Evolutionary conservation across 495 filamentous ascomycete genomes (phyloP), one percentile per base, ranked within the genome.

Genomic region (Friedmanniomyces simplex): DNA sequence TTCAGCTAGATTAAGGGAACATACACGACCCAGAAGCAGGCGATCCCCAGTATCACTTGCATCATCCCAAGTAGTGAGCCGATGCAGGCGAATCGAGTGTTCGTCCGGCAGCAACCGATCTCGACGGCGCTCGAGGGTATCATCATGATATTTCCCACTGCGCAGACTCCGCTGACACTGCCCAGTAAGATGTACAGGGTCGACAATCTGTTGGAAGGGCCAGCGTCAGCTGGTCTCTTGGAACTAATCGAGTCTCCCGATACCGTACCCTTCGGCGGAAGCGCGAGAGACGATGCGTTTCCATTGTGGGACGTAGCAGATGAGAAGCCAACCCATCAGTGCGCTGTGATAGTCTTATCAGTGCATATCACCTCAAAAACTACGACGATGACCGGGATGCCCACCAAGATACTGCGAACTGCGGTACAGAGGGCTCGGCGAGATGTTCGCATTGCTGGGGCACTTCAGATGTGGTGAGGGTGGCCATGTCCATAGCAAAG

Each of bases 11-110:
- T n/a, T n/a, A n/a, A n/a, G n/a, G n/a, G n/a, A n/a, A 32, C 25
- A 8, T 13, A 26, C 49, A 52, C 49, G 30, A 52, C 21, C 49
- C 49, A 52, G 49, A 52, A 52, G 49, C 49, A 52, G 13, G 49
- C 49, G 32, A 52, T 52, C 5, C 49, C 30, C 3, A 37, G 11
- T 2, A 26, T 52, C 2, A 52, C 49, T 20, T 52, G 49, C 24
- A 52, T 2, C 49, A 52, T 52, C 10, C 30, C 49, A 2, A 52
- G 49, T 2, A 52, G 49, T 10, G 18, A 18, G 26, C 25, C 13
- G 13, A 52, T 37, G 49, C 49, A 52, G 10, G 49, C 25, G 49
- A 52, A 52, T 10, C 25, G 14, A 2, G 49, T 34, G 49, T 52
- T 37, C 13, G n/a, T 37, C 14, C 32, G 3, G 25, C 30, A 52